Conservation (phyloP, 1,284 basidiomycete genomes). For the Agaricales sp. region DNA sequence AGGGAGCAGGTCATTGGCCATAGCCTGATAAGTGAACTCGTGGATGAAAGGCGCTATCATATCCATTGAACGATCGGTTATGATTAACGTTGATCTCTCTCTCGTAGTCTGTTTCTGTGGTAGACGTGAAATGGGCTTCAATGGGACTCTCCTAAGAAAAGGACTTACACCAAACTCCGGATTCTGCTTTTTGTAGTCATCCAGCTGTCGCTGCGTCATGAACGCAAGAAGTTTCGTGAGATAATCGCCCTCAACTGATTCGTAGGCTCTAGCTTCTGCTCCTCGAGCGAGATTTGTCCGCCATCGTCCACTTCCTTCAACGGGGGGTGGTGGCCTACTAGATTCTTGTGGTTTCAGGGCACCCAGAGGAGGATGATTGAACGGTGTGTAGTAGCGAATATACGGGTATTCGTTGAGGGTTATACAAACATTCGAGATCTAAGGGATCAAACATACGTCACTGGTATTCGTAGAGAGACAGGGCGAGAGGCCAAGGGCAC, state of each 20-base stretch:
- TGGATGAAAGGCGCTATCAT: constrained; percentile 85
- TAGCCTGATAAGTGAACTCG: constrained; percentile 99
- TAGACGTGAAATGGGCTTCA: constrained; percentile 4
- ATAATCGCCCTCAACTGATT: constrained; percentile 60
- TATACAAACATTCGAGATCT: constrained; percentile 89
- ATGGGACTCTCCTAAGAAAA: neutral
- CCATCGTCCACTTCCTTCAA: constrained; percentile 56
- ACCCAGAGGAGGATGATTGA: constrained; percentile 79
- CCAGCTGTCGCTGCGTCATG: constrained; percentile 72
- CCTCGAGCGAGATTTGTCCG: constrained; percentile 66
- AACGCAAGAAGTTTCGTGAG: constrained; percentile 73
- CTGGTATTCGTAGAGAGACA: constrained; percentile 9
- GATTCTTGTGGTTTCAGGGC: constrained; percentile 61
- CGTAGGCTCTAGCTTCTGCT: constrained; percentile 50
- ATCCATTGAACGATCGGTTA: constrained; percentile 96
- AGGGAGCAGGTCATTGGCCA: constrained; percentile 90
- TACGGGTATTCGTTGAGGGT: constrained; percentile 90
- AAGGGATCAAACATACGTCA: constrained; percentile 6
- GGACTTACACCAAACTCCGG: constrained; percentile 71
- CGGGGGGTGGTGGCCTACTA: constrained; percentile 50
- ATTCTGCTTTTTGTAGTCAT: constrained; percentile 79
- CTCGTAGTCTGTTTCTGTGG: constrained; percentile 58
- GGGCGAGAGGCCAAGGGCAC: constrained; percentile 15
- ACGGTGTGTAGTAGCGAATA: constrained; percentile 89
- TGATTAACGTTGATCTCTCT: constrained; percentile 77